Base-by-base conservation (phyloP, 805 yeast genomes). In the Teunomyces gatunensis region DNA sequence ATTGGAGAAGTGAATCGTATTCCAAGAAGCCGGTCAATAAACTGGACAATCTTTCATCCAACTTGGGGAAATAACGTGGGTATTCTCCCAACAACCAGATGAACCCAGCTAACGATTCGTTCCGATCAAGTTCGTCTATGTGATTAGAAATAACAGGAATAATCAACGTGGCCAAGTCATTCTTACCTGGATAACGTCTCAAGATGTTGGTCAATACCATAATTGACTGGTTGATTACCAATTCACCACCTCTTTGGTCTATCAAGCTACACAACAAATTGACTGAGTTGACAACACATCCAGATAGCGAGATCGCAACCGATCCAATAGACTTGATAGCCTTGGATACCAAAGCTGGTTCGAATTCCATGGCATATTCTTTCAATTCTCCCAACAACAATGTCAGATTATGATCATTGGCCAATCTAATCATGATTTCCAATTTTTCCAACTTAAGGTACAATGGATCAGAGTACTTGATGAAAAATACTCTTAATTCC, bases 401-500 rank as follows among this genome's bases (percentile, higher is more conserved):
- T 18, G 79, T 63, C 39, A 83, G 75, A 58, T 85, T 87, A 46
- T 68, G 66, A 28, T 79, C 84, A 49, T 79, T 79, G 4, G 87
- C 84, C 47, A 87, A 70, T 59, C 92, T 77, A 0, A 85, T 81
- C 73, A 87, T 71, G 20, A 86, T 83, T 57, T 87, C 94, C 50
- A 87, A 73, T 59, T 87, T 87, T 57, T 87, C 94, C 51, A 86
- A 67, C 60, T 87, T 87, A 50, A 87, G 71, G 60, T 87, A 87
- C 45, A 87, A 66, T 50, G 97, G 88, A 74, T 91, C 87, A 63
- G 84, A 86, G 71, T 80, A 90, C 65, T 90, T 90, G 61, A 92
- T 83, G 74, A 88, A 92, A 59, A 94, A 94, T 6, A 91, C 94
- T 55, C 96, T 80, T 57, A 90, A 71, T 62, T 92, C 97, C 53